These are phyloP conservation scores for Ophiostoma pallidulum DNA, from an alignment of 2,329 filamentous ascomycete genomes.

Conservation along the genomic window DNA sequence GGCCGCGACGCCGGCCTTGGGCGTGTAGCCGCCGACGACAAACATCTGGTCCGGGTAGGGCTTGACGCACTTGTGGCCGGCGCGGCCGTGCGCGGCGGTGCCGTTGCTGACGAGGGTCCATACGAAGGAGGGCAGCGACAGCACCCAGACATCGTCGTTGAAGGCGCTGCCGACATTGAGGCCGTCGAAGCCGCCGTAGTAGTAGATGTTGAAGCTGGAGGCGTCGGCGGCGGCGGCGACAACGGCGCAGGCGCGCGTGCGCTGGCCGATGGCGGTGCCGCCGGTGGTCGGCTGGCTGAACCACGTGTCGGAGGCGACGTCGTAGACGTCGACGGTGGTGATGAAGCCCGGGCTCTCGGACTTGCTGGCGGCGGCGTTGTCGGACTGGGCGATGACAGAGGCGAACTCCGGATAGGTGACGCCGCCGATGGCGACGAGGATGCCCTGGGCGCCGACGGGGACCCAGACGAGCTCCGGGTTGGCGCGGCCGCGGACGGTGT, in stretches of 20 bases:
- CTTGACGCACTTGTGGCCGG: constrained; percentile 66
- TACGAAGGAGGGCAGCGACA: constrained; percentile 70
- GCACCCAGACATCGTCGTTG: constrained; percentile 66
- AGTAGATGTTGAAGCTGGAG: constrained; percentile 74
- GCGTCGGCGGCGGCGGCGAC: constrained; percentile 61
- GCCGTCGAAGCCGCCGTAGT: constrained; percentile 67
- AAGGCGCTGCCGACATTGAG: constrained; percentile 30
- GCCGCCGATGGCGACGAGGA: constrained; percentile 69
- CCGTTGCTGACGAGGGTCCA: constrained; percentile 53
- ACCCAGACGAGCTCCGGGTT: constrained; percentile 63
- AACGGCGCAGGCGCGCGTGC: constrained; percentile 62
- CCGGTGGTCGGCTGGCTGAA: constrained; percentile 65
- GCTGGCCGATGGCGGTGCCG: constrained; percentile 41
- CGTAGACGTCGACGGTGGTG: constrained; percentile 65
- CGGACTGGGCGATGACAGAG: constrained; percentile 20
- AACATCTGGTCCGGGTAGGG: constrained; percentile 76
- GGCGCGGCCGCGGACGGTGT: constrained; percentile 43
- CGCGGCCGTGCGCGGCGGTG: constrained; percentile 45
- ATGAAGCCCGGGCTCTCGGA: constrained; percentile 62
- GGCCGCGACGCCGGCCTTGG: constrained; percentile 19
- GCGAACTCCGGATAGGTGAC: constrained; percentile 51
- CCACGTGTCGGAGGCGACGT: constrained; percentile 62
- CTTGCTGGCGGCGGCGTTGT: constrained; percentile 32
- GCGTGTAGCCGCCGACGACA: constrained; percentile 57
- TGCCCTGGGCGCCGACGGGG: constrained; percentile 65